Evolutionary conservation across 805 yeast genomes (phyloP), one percentile per base, ranked within the genome.

Genomic region (Sugiyamaella valdiviana): DNA sequence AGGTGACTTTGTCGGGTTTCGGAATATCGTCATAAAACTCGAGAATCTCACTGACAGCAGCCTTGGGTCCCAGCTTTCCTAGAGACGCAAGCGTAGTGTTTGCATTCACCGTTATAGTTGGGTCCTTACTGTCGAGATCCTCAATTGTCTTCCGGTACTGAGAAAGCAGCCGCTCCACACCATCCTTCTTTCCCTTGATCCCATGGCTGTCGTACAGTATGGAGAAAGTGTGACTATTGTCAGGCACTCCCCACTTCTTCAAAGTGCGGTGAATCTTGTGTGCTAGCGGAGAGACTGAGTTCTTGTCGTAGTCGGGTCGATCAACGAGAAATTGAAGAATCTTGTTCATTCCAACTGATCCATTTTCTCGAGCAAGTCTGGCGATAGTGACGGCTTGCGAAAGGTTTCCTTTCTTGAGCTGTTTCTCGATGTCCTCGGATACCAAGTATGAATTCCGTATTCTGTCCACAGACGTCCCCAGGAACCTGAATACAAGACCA

Each of bases 181-280:
- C 35, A 6, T 23, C 26, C 9, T 26, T 36, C 20, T 24, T 20
- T 9, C 20, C 14, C 5, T 14, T 21, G 5, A 19, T 16, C 29
- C 14, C 24, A 23, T 29, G 16, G 14, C 10, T 26, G 17, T 39
- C 39, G 22, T 36, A 19, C 5, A 47, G 35, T 9, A 42, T 44
- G 19, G 42, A 32, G 24, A 24, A 36, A 2, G 54, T 51, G 21
- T 39, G 42, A 19, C 41, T 49, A 26, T 48, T 51, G 6, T 46
- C 55, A 5, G 39, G 36, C 6, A 48, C 48, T 6, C 57, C 55
- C 57, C 57, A 54, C 39, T 54, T 54, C 32, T 52, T 50, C 46
- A 54, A 49, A 16, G 21, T 21, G 2, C 42, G 39, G 36, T 39
- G 43, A 16, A 54, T 37, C 38, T 47, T 35, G 14, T 40, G 24